Evolutionary conservation across 83 land plant genomes (phyloP), one percentile per base, ranked within the genome.

Genomic region (Picea mariana): DNA sequence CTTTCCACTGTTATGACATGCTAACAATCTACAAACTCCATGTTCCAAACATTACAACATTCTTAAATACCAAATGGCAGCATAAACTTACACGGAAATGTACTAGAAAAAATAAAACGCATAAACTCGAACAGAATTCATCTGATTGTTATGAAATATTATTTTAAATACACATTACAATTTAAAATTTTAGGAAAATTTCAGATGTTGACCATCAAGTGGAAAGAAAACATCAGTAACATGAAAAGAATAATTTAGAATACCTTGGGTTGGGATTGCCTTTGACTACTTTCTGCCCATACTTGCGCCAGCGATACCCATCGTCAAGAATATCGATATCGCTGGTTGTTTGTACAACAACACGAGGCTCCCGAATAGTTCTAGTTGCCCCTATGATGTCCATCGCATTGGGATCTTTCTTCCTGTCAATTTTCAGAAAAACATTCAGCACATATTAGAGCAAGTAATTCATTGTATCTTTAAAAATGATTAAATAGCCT

Each of bases 251-350:
- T 58, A 15, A 58, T 58, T 58, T 58, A 58, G 60, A 16, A 66
- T 66, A 93, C 96, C 96, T 91, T 69, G 96, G 96, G 77, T 92
- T 49, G 60, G 96, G 96, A 84, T 93, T 93, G 9, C 96, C 96
- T 82, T 93, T 92, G 12, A 92, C 95, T 40, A 92, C 91, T 82
- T 92, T 92, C 87, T 92, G 92, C 21, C 95, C 95, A 84, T 92
- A 92, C 68, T 92, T 92, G 55, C 95, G 90, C 95, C 95, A 92
- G 64, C 92, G 89, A 65, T 90, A 92, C 13, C 95, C 95, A 84
- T 92, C 95, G 87, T 94, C 96, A 78, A 94, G 81, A 82, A 94
- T 86, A 82, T 94, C 96, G 38, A 94, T 91, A 78, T 94, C 95
- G 75, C 96, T 94, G 12, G 95, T 90, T 59, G 96, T 94, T 83